Base-by-base conservation (phyloP, 1,139 yeast genomes). In the Hansenula lynferdii region DNA sequence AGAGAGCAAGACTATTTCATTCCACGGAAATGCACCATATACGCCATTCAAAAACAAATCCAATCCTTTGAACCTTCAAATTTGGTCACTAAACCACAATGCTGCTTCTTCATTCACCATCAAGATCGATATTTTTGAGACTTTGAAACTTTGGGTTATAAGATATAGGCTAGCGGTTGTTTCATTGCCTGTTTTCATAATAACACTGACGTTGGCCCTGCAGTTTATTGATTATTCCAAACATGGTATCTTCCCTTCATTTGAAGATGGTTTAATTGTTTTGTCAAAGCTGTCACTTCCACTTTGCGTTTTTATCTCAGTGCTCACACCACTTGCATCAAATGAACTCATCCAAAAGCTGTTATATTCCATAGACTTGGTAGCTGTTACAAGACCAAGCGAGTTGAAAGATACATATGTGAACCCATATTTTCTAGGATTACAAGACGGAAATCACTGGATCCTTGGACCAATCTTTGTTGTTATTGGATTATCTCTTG, bases 21-120 rank as follows among this genome's bases (percentile, higher is more conserved):
- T 80, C 54, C 94, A 85, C 54, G 85, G 86, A n/a, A 70, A 80
- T 22, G 81, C 95, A 0, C 96, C 96, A 1, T 89, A 69, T 55
- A 74, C 85, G 9, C 92, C 95, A 4, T 72, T 72, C 44, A 56
- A 43, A 14, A 36, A 42, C 3, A 35, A 43, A 23, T 42, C 45
- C 7, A 52, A 53, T 37, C 56, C 60, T 19, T 40, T 67, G 14
- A 60, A 57, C 34, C 42, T 66, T 16, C 65, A 65, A 41, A 40
- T 64, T 7, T 66, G 66, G 65, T 61, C 57, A 36, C 53, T 58
- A 20, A 39, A 44, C 17, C 39, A 36, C 7, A 43, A 39, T 34
- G 5, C 28, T 3, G 15, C 23, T 11, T 8, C 40, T 1, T 31
- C 34, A 6, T 18, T 48, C 6, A 28, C 36, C 3, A 20, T 51